Conservation (phyloP, 768 basidiomycete species). For the Lyophyllum atratum region DNA sequence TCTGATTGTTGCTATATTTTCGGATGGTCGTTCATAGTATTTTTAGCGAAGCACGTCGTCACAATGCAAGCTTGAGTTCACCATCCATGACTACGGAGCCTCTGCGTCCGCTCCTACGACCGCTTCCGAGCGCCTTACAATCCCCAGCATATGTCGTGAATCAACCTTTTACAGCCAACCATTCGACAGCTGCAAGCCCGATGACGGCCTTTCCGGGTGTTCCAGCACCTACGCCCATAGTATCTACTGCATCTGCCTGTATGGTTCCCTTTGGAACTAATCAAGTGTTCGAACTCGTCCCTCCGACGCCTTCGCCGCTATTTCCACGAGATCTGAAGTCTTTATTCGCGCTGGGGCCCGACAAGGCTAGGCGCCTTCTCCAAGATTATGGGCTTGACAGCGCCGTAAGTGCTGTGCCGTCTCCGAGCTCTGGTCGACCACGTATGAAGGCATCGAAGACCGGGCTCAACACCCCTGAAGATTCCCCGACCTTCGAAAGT, state of each 20-base stretch:
- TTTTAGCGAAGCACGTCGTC: conserved; percentile 47
- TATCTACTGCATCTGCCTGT: neutral
- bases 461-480: conserved; percentile 8
- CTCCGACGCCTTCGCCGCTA: conserved; percentile 42
- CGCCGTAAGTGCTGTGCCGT: conserved; percentile 22
- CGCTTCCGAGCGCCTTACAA: conserved; percentile 48
- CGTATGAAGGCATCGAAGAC: conserved; percentile 9
- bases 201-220: conserved; percentile 28
- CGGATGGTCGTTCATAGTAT: conserved; percentile 2
- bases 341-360: conserved; percentile 45
- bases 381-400: conserved; percentile 44
- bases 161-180: conserved; percentile 16
- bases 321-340: conserved; percentile 50
- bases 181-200: conserved; percentile 29
- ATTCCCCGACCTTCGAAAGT: conserved; percentile 5
- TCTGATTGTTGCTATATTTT: neutral
- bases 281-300: conserved; percentile 19
- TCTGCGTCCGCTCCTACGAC: conserved; percentile 52
- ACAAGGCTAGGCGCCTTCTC: conserved; percentile 40
- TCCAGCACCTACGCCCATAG: conserved; percentile 19
- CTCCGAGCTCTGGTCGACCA: conserved; percentile 26
- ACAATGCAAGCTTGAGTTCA: conserved; percentile 39
- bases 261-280: conserved; percentile 4
- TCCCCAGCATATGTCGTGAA: conserved; percentile 36
- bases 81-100: conserved; percentile 37